Evolutionary conservation across 164 flowering plant genomes (phyloP), one percentile per base, ranked within the genome.

Genomic region (Vitis rupestris): DNA sequence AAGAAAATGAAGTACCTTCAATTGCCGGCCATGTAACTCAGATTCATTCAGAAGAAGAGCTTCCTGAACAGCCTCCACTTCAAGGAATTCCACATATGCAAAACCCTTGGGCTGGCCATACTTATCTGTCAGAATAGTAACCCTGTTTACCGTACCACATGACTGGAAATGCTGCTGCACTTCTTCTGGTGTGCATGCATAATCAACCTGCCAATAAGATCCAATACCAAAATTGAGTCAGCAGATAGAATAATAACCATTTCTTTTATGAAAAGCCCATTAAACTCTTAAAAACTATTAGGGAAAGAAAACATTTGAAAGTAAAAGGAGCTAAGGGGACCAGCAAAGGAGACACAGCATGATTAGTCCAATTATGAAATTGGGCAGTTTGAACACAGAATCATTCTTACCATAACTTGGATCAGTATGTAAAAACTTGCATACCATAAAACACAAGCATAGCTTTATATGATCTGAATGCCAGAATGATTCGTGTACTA

Each of bases 141-240:
- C 90, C 66, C 88, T 74, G 70, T 84, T 84, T 2, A 86, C 90
- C 17, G 88, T 86, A 27, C 90, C 90, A 69, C 90, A 86, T 23
- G 90, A 75, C 64, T 86, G 88, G 65, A 86, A 86, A 80, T 86
- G 90, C 75, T 84, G 88, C 79, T 86, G 90, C 64, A 86, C 90
- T 79, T 86, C 88, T 74, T 86, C 90, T 60, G 90, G 88, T 2
- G 90, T 82, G 64, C 90, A 87, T 51, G 90, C 83, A 83, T 87
- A 87, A 73, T 87, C 90, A 71, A 87, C 90, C 90, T 87, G 81
- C 65, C 49, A 54, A 44, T 8, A 60, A 10, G 49, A 30, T 67
- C 59, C 2, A 1, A 50, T n/a, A 30, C 59, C 50, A 70, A 59
- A 23, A n/a, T 44, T 12, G 37, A 59, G 59, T 68, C 52, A 44